These are phyloP conservation scores for Phaeolepiota aurea DNA, from an alignment of 768 basidiomycete species.

Conservation along the genomic window DNA sequence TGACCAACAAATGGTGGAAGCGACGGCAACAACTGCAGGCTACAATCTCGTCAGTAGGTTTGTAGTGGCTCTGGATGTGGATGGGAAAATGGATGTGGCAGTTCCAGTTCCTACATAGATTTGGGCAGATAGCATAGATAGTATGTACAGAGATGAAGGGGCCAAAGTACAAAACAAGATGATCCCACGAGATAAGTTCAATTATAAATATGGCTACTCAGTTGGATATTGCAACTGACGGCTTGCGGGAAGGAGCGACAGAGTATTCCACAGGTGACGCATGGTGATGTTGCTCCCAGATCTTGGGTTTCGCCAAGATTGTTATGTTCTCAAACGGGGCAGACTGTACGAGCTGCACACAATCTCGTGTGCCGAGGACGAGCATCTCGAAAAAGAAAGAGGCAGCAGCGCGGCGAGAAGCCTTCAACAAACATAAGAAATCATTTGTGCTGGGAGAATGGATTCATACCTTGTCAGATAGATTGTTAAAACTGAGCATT, in stretches of 20 bases:
- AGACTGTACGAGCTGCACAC: slow-evolving; percentile 70
- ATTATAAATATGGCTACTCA: too few species aligned
- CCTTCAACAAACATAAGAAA: slow-evolving; percentile 31
- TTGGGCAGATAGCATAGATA: neutral
- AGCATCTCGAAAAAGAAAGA: slow-evolving; percentile 98
- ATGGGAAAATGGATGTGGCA: slow-evolving; percentile 17
- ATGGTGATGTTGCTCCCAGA: slow-evolving; percentile 67
- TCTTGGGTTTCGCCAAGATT: slow-evolving; percentile 68
- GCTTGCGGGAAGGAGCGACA: neutral
- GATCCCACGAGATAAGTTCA: too few species aligned
- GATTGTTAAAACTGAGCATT: slow-evolving; percentile 67
- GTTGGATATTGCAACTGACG: too few species aligned
- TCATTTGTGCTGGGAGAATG: neutral
- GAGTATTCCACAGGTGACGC: slow-evolving; percentile 8
- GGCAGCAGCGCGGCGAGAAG: slow-evolving; percentile 85
- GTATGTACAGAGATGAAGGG: too few species aligned
- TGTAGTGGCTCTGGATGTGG: slow-evolving; percentile 16
- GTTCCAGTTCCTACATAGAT: slow-evolving; percentile 15
- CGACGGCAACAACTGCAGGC: slow-evolving; percentile 17
- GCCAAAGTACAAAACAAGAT: too few species aligned
- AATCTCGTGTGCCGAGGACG: slow-evolving; percentile 89
- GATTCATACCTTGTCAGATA: slow-evolving; percentile 63
- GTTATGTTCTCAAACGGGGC: slow-evolving; percentile 82
- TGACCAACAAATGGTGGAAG: slow-evolving; percentile 18
- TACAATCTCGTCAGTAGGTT: slow-evolving; percentile 22